These are phyloP conservation scores for Polyplosphaeria fusca DNA, from an alignment of 495 filamentous ascomycete genomes.

Conservation along the genomic window DNA sequence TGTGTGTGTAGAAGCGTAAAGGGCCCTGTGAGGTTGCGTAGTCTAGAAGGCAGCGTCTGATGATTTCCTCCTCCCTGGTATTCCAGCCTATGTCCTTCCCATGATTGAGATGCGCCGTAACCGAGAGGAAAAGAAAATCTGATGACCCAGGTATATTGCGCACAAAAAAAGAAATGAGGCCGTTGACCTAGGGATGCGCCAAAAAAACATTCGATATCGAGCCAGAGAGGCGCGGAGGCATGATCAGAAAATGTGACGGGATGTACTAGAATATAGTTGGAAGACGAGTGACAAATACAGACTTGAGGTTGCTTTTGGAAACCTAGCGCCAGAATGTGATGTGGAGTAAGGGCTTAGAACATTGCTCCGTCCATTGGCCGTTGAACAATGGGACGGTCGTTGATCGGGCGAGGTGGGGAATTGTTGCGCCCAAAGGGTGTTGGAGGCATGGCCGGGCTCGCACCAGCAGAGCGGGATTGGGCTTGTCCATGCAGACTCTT, in stretches of 20 bases:
- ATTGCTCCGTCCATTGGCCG: slow-evolving; percentile 26
- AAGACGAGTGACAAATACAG: neutral
- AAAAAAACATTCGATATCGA: neutral
- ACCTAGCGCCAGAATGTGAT: neutral
- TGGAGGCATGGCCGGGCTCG: slow-evolving; percentile 26
- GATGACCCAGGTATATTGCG: slow-evolving; percentile 27
- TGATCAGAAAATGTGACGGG: neutral
- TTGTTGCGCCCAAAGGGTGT: slow-evolving; percentile 8
- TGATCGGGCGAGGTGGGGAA: slow-evolving; percentile 30
- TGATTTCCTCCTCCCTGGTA: too few species aligned
- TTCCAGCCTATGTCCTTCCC: neutral
- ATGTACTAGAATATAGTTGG: neutral
- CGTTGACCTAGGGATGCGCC: neutral
- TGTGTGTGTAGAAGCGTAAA: neutral
- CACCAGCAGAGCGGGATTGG: slow-evolving; percentile 13
- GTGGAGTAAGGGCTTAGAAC: slow-evolving; percentile 14
- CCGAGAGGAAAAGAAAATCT: neutral
- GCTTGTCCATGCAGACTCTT: slow-evolving; percentile 23
- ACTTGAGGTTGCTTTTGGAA: slow-evolving; percentile 6
- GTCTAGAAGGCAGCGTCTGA: slow-evolving; percentile 1
- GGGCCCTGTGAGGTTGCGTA: slow-evolving; percentile 3
- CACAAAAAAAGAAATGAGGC: slow-evolving; percentile 2
- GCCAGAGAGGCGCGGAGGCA: neutral
- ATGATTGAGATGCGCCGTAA: neutral
- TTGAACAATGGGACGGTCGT: slow-evolving; percentile 8